Base-by-base conservation (phyloP, 1,284 basidiomycete species). In the Ganoderma boninense region DNA sequence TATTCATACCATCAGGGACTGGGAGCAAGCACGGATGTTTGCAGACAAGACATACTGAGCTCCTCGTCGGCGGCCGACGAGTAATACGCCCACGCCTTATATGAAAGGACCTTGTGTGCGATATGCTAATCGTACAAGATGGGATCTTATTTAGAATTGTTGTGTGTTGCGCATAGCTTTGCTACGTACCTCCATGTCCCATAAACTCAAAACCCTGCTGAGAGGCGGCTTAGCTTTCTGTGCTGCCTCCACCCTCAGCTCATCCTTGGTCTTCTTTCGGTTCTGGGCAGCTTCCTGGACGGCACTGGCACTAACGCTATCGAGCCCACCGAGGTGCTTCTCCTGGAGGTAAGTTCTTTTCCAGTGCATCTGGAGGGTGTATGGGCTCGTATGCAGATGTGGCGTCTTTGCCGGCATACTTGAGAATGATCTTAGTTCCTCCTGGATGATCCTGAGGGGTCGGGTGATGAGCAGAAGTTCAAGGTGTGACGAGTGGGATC, bases 61-160 rank as follows among this genome's bases (percentile, higher is more conserved):
- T 92, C 92, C 77, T 96, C 95, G 76, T 97, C 96, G 3, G 92
- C 86, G 2, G 92, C 92, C 32, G 93, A 95, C 11, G 90, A 89
- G 78, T 96, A 97, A 80, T 96, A 97, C 4, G 95, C 91, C 74
- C 88, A 83, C 3, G 92, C 93, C 71, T 92, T 94, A 77, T 90
- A 87, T 3, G 92, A 89, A 46, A 95, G 82, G 32, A 94, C 82
- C 52, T 88, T 86, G 73, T 87, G 86, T 23, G 94, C 91, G 46
- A 90, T 85, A 62, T 82, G 84, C 90, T 78, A 46, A 40, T n/a
- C 42, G 35, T 32, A 59, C 13, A 35, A 20, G 67, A 16, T 43
- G 64, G 8, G 4, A 60, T 52, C n/a, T 14, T 23, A 5, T 4
- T 44, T 62, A 57, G 20, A 64, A 67, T 63, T n/a, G 29, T n/a